Conservation (phyloP, 148 eudicot genomes). For the Rheum nobile region DNA sequence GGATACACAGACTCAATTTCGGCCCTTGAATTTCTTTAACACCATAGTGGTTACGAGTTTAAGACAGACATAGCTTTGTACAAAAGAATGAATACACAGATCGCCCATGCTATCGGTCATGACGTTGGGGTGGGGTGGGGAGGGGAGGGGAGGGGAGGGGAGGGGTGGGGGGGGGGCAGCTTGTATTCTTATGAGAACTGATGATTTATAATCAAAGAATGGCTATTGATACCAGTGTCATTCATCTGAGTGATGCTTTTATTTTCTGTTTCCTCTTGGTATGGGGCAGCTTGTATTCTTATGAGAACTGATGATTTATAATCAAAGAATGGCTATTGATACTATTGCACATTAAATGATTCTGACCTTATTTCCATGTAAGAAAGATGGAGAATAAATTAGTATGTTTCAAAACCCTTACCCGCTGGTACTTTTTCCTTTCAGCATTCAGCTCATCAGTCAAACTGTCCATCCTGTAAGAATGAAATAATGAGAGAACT, state of each 20-base stretch:
- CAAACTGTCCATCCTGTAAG: conserved; percentile 63
- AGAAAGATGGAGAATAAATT: background rate
- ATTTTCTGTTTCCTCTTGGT: background rate
- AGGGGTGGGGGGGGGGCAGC: no score
- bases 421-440: conserved; percentile 52
- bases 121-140: background rate
- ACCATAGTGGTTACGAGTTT: background rate
- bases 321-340: background rate
- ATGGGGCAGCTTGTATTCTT: background rate
- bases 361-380: background rate
- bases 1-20: background rate
- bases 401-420: conserved; percentile 20
- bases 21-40: background rate
- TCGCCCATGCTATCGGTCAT: background rate
- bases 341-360: background rate
- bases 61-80: no score
- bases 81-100: no score
- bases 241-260: background rate
- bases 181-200: no score
- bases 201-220: no score
- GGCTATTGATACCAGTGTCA: background rate
- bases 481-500: background rate
- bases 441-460: conserved; percentile 80
- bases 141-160: no score
- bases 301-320: background rate